Percentiles rank a stretch among this genome's conserved stretches.
Conservation (phyloP, 352 stramenopile species). For the Phytophthora colocasiae region DNA sequence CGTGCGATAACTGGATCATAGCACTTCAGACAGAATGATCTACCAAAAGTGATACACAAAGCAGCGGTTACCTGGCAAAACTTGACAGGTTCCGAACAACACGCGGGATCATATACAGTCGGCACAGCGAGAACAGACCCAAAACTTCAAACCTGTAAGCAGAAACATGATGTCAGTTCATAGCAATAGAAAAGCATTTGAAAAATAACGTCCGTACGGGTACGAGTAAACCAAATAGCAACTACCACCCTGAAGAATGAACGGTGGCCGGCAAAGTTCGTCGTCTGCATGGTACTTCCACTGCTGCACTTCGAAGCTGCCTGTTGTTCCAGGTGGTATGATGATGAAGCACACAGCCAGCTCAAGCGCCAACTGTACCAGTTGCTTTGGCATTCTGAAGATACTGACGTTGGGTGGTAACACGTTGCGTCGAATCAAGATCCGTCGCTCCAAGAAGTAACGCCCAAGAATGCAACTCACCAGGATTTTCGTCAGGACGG, state of each 20-base stretch:
- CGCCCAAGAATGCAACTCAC: conserved; percentile 61
- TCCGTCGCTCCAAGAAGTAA: conserved; percentile 61
- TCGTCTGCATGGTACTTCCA: conserved; percentile 72
- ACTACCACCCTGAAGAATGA: conserved; percentile 38
- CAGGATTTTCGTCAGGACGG: conserved; percentile 52
- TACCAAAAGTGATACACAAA: background rate
- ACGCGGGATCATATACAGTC: conserved; percentile 81
- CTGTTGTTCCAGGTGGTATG: conserved; percentile 58
- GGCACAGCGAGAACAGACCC: conserved; percentile 67
- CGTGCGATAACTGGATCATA: conserved; percentile 62
- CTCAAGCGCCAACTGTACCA: conserved; percentile 55
- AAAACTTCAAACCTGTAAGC: conserved; percentile 65
- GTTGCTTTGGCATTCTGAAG: conserved; percentile 51
- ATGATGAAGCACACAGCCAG: conserved; percentile 57
- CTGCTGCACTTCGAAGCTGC: conserved; percentile 64
- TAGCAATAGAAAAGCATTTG: background rate
- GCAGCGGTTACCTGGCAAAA: conserved; percentile 64
- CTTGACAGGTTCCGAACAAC: conserved; percentile 80
- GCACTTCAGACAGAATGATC: background rate
- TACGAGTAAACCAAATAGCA: conserved; percentile 82
- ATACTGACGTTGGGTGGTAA: conserved; percentile 63
- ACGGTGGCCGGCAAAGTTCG: conserved; percentile 42
- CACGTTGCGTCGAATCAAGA: conserved; percentile 69
- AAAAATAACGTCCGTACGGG: conserved; percentile 44
- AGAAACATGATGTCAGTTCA: conserved; percentile 5